A percentile compares a stretch with the other conserved stretches of the same genome.
Evolutionary conservation across 306 rosid species (phyloP).

Genomic region (Malus asiatica): DNA sequence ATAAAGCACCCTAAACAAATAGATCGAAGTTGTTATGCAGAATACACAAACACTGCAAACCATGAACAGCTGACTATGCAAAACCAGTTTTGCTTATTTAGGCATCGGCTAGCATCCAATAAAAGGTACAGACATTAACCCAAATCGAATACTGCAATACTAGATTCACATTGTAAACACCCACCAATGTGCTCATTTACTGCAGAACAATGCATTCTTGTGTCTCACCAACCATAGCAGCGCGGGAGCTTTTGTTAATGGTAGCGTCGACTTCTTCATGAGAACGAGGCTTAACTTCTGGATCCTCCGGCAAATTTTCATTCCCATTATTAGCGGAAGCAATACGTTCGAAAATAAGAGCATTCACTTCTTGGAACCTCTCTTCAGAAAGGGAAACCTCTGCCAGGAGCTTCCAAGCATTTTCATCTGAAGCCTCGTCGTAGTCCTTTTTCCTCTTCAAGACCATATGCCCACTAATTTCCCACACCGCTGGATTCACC

Average conservation of each 20-base stretch:
- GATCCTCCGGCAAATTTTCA: constrained; percentile 2
- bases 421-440: constrained; percentile 87
- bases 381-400: constrained; percentile 88
- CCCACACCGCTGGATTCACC: constrained; percentile 99
- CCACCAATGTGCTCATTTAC: constrained; percentile 21
- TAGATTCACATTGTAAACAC: constrained; percentile 8
- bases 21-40: constrained; percentile 14
- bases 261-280: constrained; percentile 26
- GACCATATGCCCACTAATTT: constrained; percentile 95
- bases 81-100: constrained; percentile 30
- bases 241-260: constrained; percentile 19
- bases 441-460: constrained; percentile 82
- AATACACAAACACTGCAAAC: constrained; percentile 4
- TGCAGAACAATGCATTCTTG: constrained; percentile 67
- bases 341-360: constrained; percentile 64
- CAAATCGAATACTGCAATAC: constrained; percentile 23
- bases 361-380: constrained; percentile 77
- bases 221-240: constrained; percentile 43
- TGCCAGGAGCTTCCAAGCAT: constrained; percentile 91
- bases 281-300: constrained; percentile 2
- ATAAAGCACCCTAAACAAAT: constrained; percentile 4
- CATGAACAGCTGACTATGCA: constrained; percentile 10
- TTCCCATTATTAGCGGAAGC: constrained; percentile 19
- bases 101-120: constrained; percentile 21
- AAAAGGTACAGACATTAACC: constrained; percentile 22